phyloP scores from a whole-genome alignment of 441 rosid genomes.

The Arabidopsis lyrata region DNA sequence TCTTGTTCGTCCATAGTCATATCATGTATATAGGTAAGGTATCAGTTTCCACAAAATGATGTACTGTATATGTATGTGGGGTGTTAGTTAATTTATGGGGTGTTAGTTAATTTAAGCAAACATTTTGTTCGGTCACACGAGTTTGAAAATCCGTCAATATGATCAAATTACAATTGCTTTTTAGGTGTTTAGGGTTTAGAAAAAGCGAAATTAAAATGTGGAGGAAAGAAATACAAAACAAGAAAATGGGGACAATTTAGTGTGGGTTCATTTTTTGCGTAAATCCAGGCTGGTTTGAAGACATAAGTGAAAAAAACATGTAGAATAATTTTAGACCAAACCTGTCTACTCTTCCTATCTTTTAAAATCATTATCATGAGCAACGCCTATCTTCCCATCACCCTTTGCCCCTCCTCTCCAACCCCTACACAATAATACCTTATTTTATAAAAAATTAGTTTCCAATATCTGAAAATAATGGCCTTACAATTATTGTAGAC shows the following conservation, averaged over 20 bases:
- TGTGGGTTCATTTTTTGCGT: conserved; percentile 40
- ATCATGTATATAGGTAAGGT: not conserved
- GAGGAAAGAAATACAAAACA: conserved; percentile 11
- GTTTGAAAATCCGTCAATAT: conserved; percentile 6
- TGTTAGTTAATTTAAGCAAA: not conserved
- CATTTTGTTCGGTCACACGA: conserved; percentile 12
- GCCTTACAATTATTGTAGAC: conserved; percentile 3
- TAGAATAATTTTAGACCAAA: conserved; percentile 40
- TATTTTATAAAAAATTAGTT: not conserved
- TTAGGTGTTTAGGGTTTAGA: conserved; percentile 18
- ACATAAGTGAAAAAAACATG: conserved; percentile 46
- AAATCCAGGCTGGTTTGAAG: conserved; percentile 45
- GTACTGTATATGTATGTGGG: not conserved
- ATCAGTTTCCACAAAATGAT: not conserved
- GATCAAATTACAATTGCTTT: not conserved
- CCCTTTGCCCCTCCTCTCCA: conserved; percentile 25
- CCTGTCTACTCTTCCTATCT: conserved; percentile 41
- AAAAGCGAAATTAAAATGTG: conserved; percentile 13
- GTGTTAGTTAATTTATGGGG: too few relatives aligned
- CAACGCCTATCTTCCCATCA: conserved; percentile 27
- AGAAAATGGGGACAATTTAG: conserved; percentile 15
- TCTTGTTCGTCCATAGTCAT: too few relatives aligned
- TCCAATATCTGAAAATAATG: conserved; percentile 1
- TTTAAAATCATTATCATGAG: conserved; percentile 36
- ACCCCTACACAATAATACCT: conserved; percentile 18